Evolutionary conservation across 805 yeast species (phyloP).

Genomic region (Saccharomycopsis oosterbeekiorum): DNA sequence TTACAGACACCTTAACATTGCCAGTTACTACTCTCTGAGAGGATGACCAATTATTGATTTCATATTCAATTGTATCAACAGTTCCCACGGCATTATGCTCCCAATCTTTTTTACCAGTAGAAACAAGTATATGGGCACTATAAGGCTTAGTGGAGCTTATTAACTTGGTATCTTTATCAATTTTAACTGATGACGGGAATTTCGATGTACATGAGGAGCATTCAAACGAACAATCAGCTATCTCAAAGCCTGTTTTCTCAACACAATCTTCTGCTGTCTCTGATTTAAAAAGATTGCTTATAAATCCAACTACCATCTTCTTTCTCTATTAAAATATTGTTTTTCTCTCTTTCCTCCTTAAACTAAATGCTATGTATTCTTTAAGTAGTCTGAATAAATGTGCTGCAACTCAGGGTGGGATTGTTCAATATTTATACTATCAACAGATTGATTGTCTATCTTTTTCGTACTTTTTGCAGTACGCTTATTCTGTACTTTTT

Average conservation of each 20-base stretch:
- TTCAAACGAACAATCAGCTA: constrained; percentile 34
- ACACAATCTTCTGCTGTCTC: neutral
- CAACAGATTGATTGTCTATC: too few relatives aligned
- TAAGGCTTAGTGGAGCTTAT: constrained; percentile 67
- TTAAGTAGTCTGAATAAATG: too few relatives aligned
- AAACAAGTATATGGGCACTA: constrained; percentile 63
- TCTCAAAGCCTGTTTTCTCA: neutral
- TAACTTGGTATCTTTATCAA: constrained; percentile 36
- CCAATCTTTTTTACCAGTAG: constrained; percentile 87
- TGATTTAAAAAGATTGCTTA: neutral
- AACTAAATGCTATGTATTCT: too few relatives aligned
- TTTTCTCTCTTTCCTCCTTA: too few relatives aligned
- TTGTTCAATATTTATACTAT: too few relatives aligned
- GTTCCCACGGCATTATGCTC: constrained; percentile 55
- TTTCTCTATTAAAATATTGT: too few relatives aligned
- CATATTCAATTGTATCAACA: constrained; percentile 35
- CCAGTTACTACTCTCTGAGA: constrained; percentile 22
- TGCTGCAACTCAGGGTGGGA: too few relatives aligned
- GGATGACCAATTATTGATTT: constrained; percentile 33
- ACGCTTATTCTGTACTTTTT: too few relatives aligned
- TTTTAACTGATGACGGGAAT: constrained; percentile 42
- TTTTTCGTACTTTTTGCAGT: too few relatives aligned
- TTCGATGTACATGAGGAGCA: constrained; percentile 47
- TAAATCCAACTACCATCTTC: neutral
- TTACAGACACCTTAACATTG: constrained; percentile 40